These are phyloP conservation scores for Talaromyces pinophilus DNA, from an alignment of 2,329 filamentous ascomycete species.

Conservation along the genomic window DNA sequence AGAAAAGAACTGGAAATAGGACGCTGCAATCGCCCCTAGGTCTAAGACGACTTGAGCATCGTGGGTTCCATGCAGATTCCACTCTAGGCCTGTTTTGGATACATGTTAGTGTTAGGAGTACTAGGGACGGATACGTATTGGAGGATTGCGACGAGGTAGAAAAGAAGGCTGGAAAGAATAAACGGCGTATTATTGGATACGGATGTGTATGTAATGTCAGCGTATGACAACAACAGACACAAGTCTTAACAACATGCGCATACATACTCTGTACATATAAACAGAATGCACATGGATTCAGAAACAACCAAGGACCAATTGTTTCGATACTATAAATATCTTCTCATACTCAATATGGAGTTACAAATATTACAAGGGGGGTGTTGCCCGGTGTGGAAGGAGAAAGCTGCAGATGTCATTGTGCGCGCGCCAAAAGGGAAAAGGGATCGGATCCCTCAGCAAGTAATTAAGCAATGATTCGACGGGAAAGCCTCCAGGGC, in stretches of 20 bases:
- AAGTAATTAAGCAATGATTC: conserved; percentile 1
- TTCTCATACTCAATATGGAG: not conserved
- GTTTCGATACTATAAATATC: conserved; percentile 19
- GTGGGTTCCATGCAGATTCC: conserved; percentile 22
- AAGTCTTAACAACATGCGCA: not conserved
- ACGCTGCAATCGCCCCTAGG: not conserved
- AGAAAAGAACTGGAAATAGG: conserved; percentile 2
- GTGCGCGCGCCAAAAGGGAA: not conserved
- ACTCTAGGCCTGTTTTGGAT: conserved; percentile 16
- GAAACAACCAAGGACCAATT: not conserved
- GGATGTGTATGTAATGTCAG: not conserved
- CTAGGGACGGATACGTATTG: not conserved
- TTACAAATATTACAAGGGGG: not conserved
- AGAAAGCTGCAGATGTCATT: conserved; percentile 5
- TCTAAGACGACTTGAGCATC: conserved; percentile 14
- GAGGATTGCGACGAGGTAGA: not conserved
- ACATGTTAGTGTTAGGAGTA: not conserved
- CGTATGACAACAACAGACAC: not conserved
- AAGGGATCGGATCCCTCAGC: conserved; percentile 1
- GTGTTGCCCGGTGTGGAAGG: not conserved
- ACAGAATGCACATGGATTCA: not conserved
- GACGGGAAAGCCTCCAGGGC: not conserved
- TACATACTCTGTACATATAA: not conserved
- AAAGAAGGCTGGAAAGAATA: not conserved
- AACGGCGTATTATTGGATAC: conserved; percentile 2